Conservation (phyloP, 2,329 filamentous ascomycete species). For the Sclerotinia trifoliorum region DNA sequence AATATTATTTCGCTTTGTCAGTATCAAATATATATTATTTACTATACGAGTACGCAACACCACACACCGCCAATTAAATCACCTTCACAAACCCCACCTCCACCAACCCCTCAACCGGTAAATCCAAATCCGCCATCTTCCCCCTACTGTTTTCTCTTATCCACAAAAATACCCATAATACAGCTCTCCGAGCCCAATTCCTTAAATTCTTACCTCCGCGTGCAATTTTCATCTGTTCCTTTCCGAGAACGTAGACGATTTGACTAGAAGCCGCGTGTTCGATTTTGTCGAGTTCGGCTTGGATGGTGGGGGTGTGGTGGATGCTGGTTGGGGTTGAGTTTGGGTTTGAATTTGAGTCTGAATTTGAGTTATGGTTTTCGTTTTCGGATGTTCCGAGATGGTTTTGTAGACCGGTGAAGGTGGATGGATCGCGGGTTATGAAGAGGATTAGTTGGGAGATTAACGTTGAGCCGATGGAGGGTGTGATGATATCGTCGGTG, state of each 20-base stretch:
- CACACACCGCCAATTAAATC: constrained; percentile 44
- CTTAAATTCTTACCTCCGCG: constrained; percentile 41
- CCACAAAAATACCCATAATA: constrained; percentile 60
- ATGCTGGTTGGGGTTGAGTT: background rate
- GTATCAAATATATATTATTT: too few relatives aligned
- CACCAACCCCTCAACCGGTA: constrained; percentile 60
- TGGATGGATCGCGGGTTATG: constrained; percentile 44
- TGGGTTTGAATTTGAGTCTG: background rate
- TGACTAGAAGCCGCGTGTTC: constrained; percentile 48
- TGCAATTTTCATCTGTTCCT: constrained; percentile 57
- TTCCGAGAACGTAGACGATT: constrained; percentile 58
- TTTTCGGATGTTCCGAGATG: background rate
- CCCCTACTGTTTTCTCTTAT: constrained; percentile 63
- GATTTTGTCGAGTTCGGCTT: constrained; percentile 47
- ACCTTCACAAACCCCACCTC: constrained; percentile 71
- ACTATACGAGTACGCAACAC: too few relatives aligned
- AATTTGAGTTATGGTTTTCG: too few relatives aligned
- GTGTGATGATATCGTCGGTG: constrained; percentile 67
- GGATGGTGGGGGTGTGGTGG: constrained; percentile 33
- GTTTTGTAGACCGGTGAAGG: background rate
- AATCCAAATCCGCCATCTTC: constrained; percentile 62
- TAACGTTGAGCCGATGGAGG: constrained; percentile 59
- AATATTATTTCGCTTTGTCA: background rate
- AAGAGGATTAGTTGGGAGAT: constrained; percentile 56
- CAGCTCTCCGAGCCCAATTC: constrained; percentile 42